Conservation (phyloP, 768 basidiomycete genomes). For the Rhodotorula kratochvilovae region DNA sequence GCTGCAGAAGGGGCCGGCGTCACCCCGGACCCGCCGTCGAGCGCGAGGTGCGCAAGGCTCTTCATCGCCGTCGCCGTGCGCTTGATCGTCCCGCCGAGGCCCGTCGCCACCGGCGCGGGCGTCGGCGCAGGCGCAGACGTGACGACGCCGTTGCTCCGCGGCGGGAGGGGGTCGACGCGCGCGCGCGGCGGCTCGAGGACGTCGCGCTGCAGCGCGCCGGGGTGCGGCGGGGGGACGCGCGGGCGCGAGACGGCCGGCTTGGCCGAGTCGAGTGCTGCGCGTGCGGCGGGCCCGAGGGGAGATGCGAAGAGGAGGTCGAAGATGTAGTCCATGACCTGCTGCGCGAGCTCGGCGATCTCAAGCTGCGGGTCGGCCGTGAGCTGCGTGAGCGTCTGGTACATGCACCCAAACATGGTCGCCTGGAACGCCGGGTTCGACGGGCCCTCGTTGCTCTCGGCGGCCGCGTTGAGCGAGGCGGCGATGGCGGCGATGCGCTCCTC, state of each 20-base stretch:
- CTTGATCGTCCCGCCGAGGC: conserved; percentile 16
- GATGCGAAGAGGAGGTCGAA: conserved; percentile 65
- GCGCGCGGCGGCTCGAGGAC: background rate
- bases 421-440: conserved; percentile 38
- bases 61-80: conserved; percentile 32
- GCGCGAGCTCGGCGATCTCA: conserved; percentile 85
- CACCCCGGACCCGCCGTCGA: conserved; percentile 9
- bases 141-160: background rate
- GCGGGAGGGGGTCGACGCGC: too few relatives aligned
- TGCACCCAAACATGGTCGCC: conserved; percentile 78
- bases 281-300: conserved; percentile 29
- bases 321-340: conserved; percentile 86
- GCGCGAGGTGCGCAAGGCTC: conserved; percentile 33
- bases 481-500: conserved; percentile 42
- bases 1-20: conserved; percentile 10
- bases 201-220: conserved; percentile 21
- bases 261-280: conserved; percentile 20
- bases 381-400: conserved; percentile 66
- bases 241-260: conserved; percentile 34
- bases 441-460: conserved; percentile 36
- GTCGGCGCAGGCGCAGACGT: background rate
- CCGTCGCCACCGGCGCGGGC: background rate
- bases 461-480: conserved; percentile 36
- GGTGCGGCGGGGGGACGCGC: conserved; percentile 13
- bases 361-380: conserved; percentile 87